Conservation (phyloP, 2,329 filamentous ascomycete genomes). For the Penicillium paneum region DNA sequence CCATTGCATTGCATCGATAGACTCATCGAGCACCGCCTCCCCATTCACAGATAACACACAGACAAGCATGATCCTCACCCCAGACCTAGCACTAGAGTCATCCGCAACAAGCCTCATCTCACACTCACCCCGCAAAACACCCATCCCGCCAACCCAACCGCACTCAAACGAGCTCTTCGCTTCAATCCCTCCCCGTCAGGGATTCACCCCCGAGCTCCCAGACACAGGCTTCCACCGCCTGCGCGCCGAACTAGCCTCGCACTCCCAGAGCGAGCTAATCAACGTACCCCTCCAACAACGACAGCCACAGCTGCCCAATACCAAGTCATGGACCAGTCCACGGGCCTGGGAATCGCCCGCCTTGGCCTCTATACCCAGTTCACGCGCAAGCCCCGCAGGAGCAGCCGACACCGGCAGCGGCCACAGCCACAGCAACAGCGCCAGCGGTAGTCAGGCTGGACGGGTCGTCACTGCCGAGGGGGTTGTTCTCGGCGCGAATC, state of each 20-base stretch:
- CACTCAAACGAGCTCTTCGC: not conserved
- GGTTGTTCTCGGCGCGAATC: constrained; percentile 26
- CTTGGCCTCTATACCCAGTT: not conserved
- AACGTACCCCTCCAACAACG: constrained; percentile 22
- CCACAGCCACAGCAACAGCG: not conserved
- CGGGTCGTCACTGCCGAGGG: constrained; percentile 28
- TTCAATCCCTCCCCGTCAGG: not conserved
- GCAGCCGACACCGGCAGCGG: not conserved
- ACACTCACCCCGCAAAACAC: not conserved
- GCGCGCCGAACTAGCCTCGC: constrained; percentile 26
- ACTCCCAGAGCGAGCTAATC: constrained; percentile 29
- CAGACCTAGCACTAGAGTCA: not conserved
- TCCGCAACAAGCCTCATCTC: not conserved
- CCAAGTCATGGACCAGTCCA: not conserved
- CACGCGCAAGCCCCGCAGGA: not conserved
- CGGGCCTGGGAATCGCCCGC: not conserved
- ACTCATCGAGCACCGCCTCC: not conserved
- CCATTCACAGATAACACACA: not conserved
- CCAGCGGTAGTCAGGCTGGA: not conserved
- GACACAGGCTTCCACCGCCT: constrained; percentile 29
- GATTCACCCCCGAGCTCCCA: constrained; percentile 24
- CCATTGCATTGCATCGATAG: not conserved
- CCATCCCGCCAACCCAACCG: not conserved
- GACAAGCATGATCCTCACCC: not conserved
- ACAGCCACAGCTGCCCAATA: not conserved